These are phyloP conservation scores for Trichophyton simii DNA, from an alignment of 2,329 filamentous ascomycete species.

Conservation along the genomic window DNA sequence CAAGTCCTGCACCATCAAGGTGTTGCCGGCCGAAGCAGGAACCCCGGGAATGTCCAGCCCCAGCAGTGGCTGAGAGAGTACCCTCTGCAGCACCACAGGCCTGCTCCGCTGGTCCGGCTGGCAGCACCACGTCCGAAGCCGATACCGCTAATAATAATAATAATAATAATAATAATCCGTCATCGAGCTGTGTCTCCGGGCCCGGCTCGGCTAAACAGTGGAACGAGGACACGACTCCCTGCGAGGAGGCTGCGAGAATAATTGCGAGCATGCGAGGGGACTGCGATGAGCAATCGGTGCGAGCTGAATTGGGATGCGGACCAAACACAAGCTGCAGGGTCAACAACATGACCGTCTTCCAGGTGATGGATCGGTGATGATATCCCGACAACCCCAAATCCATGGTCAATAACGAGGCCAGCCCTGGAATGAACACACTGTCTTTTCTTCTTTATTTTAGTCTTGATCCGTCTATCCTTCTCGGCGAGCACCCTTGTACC, in stretches of 20 bases:
- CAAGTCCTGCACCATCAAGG: not conserved
- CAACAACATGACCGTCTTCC: conserved; percentile 15
- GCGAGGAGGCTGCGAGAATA: conserved; percentile 15
- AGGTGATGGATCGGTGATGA: conserved; percentile 12
- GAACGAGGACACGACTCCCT: conserved; percentile 9
- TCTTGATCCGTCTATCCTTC: too few relatives aligned
- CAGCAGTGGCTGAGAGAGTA: not conserved
- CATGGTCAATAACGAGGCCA: not conserved
- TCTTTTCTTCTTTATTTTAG: too few relatives aligned
- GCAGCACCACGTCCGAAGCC: not conserved
- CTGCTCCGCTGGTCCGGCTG: not conserved
- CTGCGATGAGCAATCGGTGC: conserved; percentile 9
- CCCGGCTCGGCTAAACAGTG: not conserved
- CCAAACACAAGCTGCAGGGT: conserved; percentile 12
- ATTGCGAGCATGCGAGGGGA: conserved; percentile 16
- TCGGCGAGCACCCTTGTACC: too few relatives aligned
- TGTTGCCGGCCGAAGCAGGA: not conserved
- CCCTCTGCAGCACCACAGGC: not conserved
- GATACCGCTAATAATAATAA: not conserved
- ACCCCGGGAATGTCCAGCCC: not conserved
- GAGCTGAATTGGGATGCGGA: conserved; percentile 15
- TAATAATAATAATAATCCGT: not conserved
- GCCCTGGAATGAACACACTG: not conserved
- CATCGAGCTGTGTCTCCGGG: not conserved
- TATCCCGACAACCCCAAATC: not conserved